Evolutionary conservation across 225 moss, liverwort and hornwort genomes (phyloP).

Genomic region (Ulota crispa): DNA sequence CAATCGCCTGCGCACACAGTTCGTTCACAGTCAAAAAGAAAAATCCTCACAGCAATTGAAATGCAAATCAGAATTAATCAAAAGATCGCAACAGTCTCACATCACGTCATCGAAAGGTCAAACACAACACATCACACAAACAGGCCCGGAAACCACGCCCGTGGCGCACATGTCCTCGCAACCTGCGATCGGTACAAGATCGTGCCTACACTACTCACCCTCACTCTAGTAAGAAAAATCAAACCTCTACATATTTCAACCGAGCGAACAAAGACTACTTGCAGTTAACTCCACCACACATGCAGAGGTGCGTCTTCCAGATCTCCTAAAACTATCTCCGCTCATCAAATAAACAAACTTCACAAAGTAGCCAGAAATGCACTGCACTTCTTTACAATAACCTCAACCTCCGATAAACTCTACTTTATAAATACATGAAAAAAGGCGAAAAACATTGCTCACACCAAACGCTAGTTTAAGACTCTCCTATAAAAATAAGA

Average conservation of each 20-base stretch:
- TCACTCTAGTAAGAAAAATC: not conserved
- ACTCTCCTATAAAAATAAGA: not conserved
- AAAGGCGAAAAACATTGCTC: not conserved
- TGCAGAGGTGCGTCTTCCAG: not conserved
- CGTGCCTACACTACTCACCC: not conserved
- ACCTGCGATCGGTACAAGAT: not conserved
- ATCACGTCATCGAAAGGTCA: not conserved
- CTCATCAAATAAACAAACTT: not conserved
- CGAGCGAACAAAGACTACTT: not conserved
- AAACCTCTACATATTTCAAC: not conserved
- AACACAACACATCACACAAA: not conserved
- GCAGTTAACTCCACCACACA: not conserved
- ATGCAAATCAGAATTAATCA: not conserved
- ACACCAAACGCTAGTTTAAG: not conserved
- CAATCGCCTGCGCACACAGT: slow-evolving; percentile 55
- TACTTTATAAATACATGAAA: not conserved
- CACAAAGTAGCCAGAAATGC: not conserved
- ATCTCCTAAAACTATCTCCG: not conserved
- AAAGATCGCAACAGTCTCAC: not conserved
- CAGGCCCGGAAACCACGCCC: not conserved
- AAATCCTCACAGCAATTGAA: not conserved
- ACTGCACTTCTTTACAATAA: not conserved
- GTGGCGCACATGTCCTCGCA: not conserved
- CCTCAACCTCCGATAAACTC: not conserved
- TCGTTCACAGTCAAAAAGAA: not conserved